Conservation (phyloP, 352 stramenopile genomes). For the Globisporangium canariense region DNA sequence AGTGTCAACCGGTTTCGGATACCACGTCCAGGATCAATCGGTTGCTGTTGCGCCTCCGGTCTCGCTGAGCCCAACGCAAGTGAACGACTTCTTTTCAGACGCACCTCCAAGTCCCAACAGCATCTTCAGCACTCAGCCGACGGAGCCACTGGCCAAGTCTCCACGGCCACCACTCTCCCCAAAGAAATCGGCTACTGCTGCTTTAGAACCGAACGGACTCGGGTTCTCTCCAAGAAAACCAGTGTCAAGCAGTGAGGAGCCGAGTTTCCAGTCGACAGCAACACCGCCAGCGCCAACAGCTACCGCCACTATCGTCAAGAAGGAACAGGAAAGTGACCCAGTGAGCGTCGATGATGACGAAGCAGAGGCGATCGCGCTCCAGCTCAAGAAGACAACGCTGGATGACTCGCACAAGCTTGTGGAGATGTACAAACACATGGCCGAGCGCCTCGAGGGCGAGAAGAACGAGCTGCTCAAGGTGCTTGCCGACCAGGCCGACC, state of each 20-base stretch:
- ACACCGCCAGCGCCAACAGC: background rate
- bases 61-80: conserved; percentile 20
- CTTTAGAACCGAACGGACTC: background rate
- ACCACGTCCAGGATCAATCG: conserved; percentile 1
- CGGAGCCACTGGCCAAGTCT: background rate
- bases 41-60: background rate
- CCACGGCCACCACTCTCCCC: background rate
- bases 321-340: conserved; percentile 10
- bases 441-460: conserved; percentile 62
- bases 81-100: conserved; percentile 33
- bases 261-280: conserved; percentile 24
- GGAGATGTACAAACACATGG: conserved; percentile 86
- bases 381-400: conserved; percentile 32
- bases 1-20: background rate
- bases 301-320: background rate
- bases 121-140: conserved; percentile 30
- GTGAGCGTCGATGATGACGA: conserved; percentile 4
- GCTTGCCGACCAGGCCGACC: conserved; percentile 57
- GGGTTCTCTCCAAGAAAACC: conserved; percentile 2
- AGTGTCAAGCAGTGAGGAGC: conserved; percentile 12
- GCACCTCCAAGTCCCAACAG: conserved; percentile 28
- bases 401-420: conserved; percentile 64
- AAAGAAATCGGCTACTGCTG: background rate
- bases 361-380: background rate
- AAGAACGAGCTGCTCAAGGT: conserved; percentile 76